phyloP scores from a whole-genome alignment of 73 alveolate genomes.

The Paramecium sonneborni region DNA sequence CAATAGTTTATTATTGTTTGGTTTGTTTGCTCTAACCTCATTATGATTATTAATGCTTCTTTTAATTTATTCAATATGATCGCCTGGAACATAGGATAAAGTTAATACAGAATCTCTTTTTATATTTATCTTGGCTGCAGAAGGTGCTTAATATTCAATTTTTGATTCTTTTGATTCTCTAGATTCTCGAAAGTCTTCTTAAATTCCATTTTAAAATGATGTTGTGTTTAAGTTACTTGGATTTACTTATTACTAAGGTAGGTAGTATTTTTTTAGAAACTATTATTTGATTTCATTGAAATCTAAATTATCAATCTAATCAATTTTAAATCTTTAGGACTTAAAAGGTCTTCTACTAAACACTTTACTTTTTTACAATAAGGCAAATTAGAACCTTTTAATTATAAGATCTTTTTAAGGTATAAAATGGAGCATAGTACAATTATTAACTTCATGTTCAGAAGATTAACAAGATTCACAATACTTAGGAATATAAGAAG shows the following conservation, averaged over 20 bases:
- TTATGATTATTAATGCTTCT: neutral
- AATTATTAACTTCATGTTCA: neutral
- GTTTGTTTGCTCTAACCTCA: neutral
- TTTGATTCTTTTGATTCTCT: neutral
- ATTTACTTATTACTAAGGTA: neutral
- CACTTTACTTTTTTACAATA: neutral
- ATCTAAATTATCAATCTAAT: neutral
- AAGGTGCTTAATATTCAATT: neutral
- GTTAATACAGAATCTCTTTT: neutral
- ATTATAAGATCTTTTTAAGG: slow-evolving; percentile 46
- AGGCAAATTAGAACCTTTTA: neutral
- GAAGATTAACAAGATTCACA: slow-evolving; percentile 26
- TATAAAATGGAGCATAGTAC: slow-evolving; percentile 53
- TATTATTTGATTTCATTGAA: neutral
- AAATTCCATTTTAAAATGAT: neutral
- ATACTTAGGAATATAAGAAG: neutral
- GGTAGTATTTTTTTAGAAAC: neutral
- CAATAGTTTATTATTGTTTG: neutral
- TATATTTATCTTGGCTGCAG: neutral
- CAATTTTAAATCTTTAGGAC: neutral
- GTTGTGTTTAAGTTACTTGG: neutral
- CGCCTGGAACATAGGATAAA: neutral
- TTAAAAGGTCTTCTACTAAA: neutral
- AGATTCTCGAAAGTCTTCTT: neutral
- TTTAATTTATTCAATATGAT: neutral